Evolutionary conservation across 192 early-diverging fungal species (phyloP), one percentile per base, ranked within the genome.

Genomic region (Spinellus fusiger): DNA sequence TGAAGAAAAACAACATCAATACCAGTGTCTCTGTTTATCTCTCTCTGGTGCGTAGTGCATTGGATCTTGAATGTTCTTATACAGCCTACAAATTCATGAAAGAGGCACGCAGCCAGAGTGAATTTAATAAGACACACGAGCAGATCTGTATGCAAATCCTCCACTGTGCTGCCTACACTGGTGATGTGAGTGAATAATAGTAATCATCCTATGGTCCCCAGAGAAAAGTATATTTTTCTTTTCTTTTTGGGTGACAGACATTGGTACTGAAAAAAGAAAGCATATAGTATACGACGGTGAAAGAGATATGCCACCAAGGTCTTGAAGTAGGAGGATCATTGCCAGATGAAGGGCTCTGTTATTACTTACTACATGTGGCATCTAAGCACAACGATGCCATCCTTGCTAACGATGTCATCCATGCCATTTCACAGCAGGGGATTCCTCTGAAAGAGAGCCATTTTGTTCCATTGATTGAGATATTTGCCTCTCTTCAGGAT

Each of bases 381-480:
- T 77, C 51, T 15, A 51, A 64, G 29, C 40, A 66, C 4, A 69
- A 65, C 16, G 77, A 77, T 22, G 52, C 76, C 1, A 53, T 65
- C 16, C 56, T 75, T 16, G 56, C 77, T 3, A 58, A 63, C 49
- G 73, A 70, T 47, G 76, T 80, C 27, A 60, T 81, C 1, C 62
- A 71, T 16, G 57, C 70, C 27, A 55, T 77, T 33, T 70, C 65
- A 1, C 62, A 60, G 13, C 32, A 40, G 10, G 78, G 66, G 6
- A 73, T 78, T 37, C 59, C 66, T 4, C 64, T 80, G 25, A 54
- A 59, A 3, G 81, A 85, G 37, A 67, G 63, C 5, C 85, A 88
- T 33, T 76, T 84, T 46, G 75, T 79, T 26, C 74, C 83, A 20
- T 49, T 90, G 15, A 59, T 87, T 12, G 77, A 82, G 23, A 75